Percentiles rank a stretch among this genome's conserved stretches.
Conservation (phyloP, 1,139 yeast species). For the Blastobotrys capitulatus region DNA sequence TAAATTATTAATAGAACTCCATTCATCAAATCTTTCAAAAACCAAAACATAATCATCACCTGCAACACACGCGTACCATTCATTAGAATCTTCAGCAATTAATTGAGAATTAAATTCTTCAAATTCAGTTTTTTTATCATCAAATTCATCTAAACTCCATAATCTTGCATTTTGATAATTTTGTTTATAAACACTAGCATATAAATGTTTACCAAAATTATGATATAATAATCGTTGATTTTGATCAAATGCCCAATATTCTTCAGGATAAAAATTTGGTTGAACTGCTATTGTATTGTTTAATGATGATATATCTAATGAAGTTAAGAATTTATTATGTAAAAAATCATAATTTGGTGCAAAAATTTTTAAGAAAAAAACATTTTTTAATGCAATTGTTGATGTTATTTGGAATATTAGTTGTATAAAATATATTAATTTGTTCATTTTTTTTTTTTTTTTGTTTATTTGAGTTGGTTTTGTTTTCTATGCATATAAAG, state of each 20-base stretch:
- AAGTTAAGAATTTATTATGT: background rate
- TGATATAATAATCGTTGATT: background rate
- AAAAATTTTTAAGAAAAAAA: background rate
- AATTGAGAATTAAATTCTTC: background rate
- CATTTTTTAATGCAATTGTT: background rate
- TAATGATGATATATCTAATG: background rate
- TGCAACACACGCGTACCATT: background rate
- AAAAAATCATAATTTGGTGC: background rate
- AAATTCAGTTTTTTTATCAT: background rate
- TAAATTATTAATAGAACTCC: background rate
- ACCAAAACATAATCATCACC: background rate
- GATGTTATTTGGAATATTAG: background rate
- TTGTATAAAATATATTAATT: background rate
- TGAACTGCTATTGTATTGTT: background rate
- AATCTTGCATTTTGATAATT: background rate
- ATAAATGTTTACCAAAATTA: background rate
- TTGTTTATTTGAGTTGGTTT: background rate
- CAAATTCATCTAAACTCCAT: background rate
- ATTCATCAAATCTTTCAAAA: background rate
- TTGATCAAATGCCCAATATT: slow-evolving; percentile 2
- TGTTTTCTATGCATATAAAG: background rate
- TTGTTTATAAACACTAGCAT: background rate
- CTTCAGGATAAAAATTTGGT: background rate
- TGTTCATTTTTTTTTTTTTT: too few relatives aligned
- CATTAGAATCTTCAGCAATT: background rate